A percentile compares a stretch with the other conserved stretches of the same genome.
These are phyloP conservation scores for Russula compacta DNA, from an alignment of 768 basidiomycete species.

Conservation along the genomic window DNA sequence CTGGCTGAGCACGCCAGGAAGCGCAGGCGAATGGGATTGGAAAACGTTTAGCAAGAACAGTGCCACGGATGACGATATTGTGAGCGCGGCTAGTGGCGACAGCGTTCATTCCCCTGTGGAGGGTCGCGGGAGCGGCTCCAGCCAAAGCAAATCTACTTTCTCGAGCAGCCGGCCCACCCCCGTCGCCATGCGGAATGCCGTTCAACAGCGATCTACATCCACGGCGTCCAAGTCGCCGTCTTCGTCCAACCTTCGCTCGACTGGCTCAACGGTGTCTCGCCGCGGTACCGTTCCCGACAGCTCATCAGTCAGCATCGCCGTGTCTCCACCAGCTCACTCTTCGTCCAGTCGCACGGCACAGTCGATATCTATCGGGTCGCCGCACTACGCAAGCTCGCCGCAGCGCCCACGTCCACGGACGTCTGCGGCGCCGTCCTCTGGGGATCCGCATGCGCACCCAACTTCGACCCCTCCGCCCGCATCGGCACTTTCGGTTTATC, in stretches of 20 bases:
- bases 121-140: constrained; percentile 10
- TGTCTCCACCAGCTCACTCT: background rate
- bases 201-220: constrained; percentile 7
- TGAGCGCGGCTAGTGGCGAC: constrained; percentile 46
- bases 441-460: constrained; percentile 69
- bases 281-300: constrained; percentile 8
- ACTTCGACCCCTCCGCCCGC: constrained; percentile 52
- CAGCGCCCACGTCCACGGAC: constrained; percentile 30
- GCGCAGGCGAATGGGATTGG: constrained; percentile 60
- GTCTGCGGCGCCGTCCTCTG: constrained; percentile 27
- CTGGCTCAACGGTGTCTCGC: constrained; percentile 3
- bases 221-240: background rate
- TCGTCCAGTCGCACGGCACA: constrained; percentile 27
- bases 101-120: constrained; percentile 28
- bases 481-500: constrained; percentile 67
- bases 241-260: constrained; percentile 14
- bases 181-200: background rate
- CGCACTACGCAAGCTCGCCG: constrained; percentile 43
- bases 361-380: constrained; percentile 32
- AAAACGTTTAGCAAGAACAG: constrained; percentile 42
- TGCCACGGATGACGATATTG: constrained; percentile 31
- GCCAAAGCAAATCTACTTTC: constrained; percentile 18
- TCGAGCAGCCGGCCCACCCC: background rate
- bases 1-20: constrained; percentile 38
- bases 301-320: constrained; percentile 2